These are phyloP conservation scores for Zygosaccharomyces kombuchaensis DNA, from an alignment of 805 yeast species.

Conservation along the genomic window DNA sequence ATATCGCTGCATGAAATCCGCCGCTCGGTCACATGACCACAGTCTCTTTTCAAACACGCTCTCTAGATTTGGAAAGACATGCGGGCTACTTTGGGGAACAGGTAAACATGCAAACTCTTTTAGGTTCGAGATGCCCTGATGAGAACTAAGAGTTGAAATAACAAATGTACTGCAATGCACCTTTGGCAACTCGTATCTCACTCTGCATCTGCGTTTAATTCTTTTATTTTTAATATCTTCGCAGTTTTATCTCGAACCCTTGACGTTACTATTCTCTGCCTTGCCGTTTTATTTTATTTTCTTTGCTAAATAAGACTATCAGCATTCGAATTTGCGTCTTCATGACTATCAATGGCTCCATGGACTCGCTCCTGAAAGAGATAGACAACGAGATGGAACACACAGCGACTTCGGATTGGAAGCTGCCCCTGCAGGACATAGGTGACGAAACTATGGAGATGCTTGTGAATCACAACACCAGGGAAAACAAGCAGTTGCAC, in stretches of 20 bases:
- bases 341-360: slow-evolving; percentile 16
- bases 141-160: no score
- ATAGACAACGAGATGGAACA: slow-evolving; percentile 30
- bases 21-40: no score
- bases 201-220: background rate
- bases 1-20: no score
- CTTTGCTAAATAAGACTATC: background rate
- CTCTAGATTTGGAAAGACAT: no score
- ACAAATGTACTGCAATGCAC: background rate
- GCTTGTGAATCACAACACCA: slow-evolving; percentile 29
- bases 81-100: no score
- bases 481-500: slow-evolving; percentile 4
- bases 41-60: no score
- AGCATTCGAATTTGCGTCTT: background rate
- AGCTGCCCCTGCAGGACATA: slow-evolving; percentile 28
- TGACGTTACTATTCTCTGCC: background rate
- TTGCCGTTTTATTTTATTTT: background rate
- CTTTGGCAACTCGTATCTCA: background rate
- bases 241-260: background rate
- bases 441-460: slow-evolving; percentile 35
- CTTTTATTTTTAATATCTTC: background rate
- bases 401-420: slow-evolving; percentile 16
- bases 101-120: no score
- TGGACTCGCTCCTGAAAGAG: slow-evolving; percentile 30
- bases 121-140: no score